Percentiles rank a stretch among this genome's conserved stretches.
Conservation (phyloP, 1,284 basidiomycete genomes). For the Neonothopanus nambi region DNA sequence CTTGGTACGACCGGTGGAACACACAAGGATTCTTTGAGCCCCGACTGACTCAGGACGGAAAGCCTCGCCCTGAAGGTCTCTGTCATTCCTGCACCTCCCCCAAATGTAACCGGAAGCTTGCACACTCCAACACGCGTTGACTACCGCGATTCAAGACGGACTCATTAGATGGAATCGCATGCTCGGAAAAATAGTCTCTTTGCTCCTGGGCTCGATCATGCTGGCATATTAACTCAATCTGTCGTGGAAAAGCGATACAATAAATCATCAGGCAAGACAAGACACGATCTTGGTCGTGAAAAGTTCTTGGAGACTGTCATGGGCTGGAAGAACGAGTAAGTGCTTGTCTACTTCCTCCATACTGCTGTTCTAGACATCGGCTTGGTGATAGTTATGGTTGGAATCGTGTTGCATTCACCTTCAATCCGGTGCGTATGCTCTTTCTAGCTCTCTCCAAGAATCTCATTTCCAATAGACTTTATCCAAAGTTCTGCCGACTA, state of each 20-base stretch:
- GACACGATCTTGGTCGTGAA: constrained; percentile 94
- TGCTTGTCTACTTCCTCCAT: constrained; percentile 12
- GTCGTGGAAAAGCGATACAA: constrained; percentile 94
- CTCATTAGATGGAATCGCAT: constrained; percentile 95
- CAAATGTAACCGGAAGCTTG: constrained; percentile 97
- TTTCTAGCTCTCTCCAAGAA: background rate
- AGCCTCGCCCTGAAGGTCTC: constrained; percentile 57
- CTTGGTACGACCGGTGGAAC: constrained; percentile 99
- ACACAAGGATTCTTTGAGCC: constrained; percentile 91
- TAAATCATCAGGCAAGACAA: constrained; percentile 81
- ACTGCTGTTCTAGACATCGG: constrained; percentile 59
- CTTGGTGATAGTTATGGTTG: constrained; percentile 96
- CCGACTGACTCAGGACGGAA: constrained; percentile 59
- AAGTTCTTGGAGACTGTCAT: constrained; percentile 91
- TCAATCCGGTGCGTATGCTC: constrained; percentile 74
- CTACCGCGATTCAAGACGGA: constrained; percentile 90
- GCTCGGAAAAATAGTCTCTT: constrained; percentile 90
- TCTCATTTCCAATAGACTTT: constrained; percentile 50
- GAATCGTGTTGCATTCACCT: constrained; percentile 93
- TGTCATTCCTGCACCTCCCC: constrained; percentile 94
- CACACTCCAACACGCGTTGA: constrained; percentile 98
- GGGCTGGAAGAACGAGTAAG: constrained; percentile 96
- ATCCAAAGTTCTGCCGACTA: constrained; percentile 87
- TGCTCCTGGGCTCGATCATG: constrained; percentile 96
- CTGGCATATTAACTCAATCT: constrained; percentile 97